Evolutionary conservation across 1,284 basidiomycete species (phyloP).

Genomic region (Ganoderma lucidum): DNA sequence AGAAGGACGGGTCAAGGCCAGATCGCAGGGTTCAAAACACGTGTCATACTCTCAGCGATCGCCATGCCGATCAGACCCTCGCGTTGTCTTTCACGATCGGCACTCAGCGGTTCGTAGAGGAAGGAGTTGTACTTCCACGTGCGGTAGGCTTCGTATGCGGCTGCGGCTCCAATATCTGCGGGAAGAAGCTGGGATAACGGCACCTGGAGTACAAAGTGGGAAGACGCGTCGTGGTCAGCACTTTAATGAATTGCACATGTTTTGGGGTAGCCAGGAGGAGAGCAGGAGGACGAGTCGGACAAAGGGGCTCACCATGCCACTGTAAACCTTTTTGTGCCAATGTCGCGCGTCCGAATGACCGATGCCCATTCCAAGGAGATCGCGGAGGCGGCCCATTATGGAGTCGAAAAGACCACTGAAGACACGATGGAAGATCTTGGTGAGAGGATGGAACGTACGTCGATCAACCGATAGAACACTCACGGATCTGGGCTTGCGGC

Average conservation of each 20-base stretch:
- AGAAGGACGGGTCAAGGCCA: background rate
- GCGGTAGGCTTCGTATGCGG: slow-evolving; percentile 73
- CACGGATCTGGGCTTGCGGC: slow-evolving; percentile 63
- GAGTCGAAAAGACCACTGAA: slow-evolving; percentile 56
- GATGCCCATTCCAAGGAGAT: slow-evolving; percentile 44
- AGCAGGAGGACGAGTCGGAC: slow-evolving; percentile 9
- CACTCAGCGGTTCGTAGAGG: slow-evolving; percentile 61
- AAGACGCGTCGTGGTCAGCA: slow-evolving; percentile 48
- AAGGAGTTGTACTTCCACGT: slow-evolving; percentile 62
- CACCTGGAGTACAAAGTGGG: slow-evolving; percentile 48
- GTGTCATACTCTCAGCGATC: slow-evolving; percentile 67
- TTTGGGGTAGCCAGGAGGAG: slow-evolving; percentile 14
- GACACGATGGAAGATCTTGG: slow-evolving; percentile 12
- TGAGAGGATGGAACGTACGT: slow-evolving; percentile 4
- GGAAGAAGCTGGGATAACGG: slow-evolving; percentile 51
- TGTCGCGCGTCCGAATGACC: slow-evolving; percentile 61
- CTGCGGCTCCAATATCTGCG: slow-evolving; percentile 67
- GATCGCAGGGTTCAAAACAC: slow-evolving; percentile 57
- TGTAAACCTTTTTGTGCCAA: slow-evolving; percentile 69
- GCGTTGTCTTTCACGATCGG: slow-evolving; percentile 61
- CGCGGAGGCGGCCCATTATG: slow-evolving; percentile 60
- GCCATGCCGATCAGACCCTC: slow-evolving; percentile 70
- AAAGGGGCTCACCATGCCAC: slow-evolving; percentile 53
- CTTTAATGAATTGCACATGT: slow-evolving; percentile 42
- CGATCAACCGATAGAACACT: slow-evolving; percentile 39